Base-by-base conservation (phyloP, 495 filamentous ascomycete species). In the Penicillium desertorum region DNA sequence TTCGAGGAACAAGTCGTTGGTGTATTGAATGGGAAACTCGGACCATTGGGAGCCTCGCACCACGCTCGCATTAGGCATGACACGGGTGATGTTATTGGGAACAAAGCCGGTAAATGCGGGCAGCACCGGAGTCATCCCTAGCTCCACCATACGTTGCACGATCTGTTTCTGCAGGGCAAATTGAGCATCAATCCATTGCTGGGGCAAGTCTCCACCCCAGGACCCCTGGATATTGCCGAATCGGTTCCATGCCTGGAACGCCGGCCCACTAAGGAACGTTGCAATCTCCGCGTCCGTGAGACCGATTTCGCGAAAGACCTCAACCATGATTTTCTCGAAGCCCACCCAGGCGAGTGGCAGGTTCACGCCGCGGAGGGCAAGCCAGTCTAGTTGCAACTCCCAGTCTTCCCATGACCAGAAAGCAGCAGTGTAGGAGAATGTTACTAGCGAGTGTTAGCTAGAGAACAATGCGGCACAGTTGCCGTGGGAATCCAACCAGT, bases 351-450 rank as follows among this genome's bases (percentile, higher is more conserved):
- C 81, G 10, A 83, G 73, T 2, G 78, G 76, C 5, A 81, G 62
- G 55, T 83, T 82, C 36, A 82, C 65, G 1, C 80, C 80, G 11
- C 70, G 76, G 5, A 83, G 71, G 2, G 81, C 79, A 57, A 82
- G 66, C 80, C 81, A 83, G 60, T 83, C 81, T 4, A 82, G 67
- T 43, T 83, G 70, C 0, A 73, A 62, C 58, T 82, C 78, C 81
- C 81, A 83, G 23, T 83, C 77, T 14, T 77, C 65, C 79, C 78
- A 83, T 43, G 70, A 62, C 79, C 79, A 83, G 61, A 81, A 83
- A 1, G 80, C 72, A 16, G 70, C 60, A 6, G 81, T 82, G 51
- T 83, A 83, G 27, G 78, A 81, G 61, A 80, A 81, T 0, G 79
- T 83, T 4, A 83, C 80, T 78, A 20, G n/a, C n/a, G n/a, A 11